phyloP scores from a whole-genome alignment of 768 basidiomycete genomes.

The Pleurotus pulmonarius region DNA sequence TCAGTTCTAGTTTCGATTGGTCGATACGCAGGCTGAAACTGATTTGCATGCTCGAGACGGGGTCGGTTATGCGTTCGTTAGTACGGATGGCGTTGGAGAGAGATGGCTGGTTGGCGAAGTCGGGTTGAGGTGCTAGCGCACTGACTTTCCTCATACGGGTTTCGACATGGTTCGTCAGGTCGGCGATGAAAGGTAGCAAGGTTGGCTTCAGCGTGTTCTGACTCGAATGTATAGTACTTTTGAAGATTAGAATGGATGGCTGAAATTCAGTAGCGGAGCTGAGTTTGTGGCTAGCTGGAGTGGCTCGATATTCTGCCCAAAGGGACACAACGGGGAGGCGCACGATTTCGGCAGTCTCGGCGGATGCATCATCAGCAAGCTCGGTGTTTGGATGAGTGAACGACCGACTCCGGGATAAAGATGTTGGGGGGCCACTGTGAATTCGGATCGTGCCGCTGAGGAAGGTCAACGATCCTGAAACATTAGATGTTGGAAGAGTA shows the following conservation, averaged over 20 bases:
- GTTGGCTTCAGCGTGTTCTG: conserved; percentile 80
- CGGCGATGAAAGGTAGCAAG: conserved; percentile 81
- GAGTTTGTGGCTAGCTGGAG: conserved; percentile 38
- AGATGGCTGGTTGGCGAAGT: not conserved
- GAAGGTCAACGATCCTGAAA: conserved; percentile 71
- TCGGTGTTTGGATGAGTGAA: conserved; percentile 34
- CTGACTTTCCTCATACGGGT: conserved; percentile 58
- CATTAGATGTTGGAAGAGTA: conserved; percentile 49
- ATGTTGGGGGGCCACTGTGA: conserved; percentile 46
- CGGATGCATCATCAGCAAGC: conserved; percentile 49
- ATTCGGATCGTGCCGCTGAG: conserved; percentile 81
- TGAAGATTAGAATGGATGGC: conserved; percentile 72
- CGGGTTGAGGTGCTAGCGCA: conserved; percentile 19
- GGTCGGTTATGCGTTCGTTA: conserved; percentile 14
- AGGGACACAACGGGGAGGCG: conserved; percentile 75
- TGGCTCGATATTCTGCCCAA: conserved; percentile 78
- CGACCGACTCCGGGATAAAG: conserved; percentile 34
- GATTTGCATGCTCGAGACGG: conserved; percentile 58
- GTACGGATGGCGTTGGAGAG: conserved; percentile 6
- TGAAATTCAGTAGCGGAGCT: conserved; percentile 29
- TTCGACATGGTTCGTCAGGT: conserved; percentile 69
- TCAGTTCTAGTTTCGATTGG: conserved; percentile 79
- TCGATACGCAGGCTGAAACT: conserved; percentile 91
- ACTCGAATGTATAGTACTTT: conserved; percentile 86
- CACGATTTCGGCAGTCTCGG: conserved; percentile 58